Evolutionary conservation across 176 grass and related monocot genomes (phyloP).

Genomic region (Chrysopogon serrulatus): DNA sequence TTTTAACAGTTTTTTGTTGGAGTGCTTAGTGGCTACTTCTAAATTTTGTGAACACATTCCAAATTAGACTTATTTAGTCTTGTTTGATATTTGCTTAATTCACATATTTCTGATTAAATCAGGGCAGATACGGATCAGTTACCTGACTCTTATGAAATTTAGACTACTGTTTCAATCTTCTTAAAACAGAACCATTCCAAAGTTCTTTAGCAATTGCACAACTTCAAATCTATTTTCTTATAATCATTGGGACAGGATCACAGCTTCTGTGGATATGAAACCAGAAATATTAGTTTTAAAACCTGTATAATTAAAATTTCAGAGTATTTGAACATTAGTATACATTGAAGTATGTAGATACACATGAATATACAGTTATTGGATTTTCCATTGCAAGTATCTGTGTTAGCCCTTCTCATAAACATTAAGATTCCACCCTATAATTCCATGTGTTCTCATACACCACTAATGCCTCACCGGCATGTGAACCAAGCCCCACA

Average conservation of each 20-base stretch:
- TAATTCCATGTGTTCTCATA: not conserved
- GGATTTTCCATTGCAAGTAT: not conserved
- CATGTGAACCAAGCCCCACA: not conserved
- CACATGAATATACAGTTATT: not conserved
- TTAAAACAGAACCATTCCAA: not conserved
- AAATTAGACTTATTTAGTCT: not conserved
- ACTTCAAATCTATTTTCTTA: not conserved
- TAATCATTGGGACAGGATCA: not conserved
- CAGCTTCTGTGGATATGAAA: not conserved
- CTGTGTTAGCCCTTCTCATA: not conserved
- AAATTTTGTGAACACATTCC: not conserved
- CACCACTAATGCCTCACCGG: not conserved
- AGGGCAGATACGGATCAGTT: not conserved
- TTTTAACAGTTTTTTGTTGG: not conserved
- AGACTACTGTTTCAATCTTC: not conserved
- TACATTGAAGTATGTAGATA: not conserved
- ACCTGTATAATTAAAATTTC: not conserved
- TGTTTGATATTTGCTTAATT: constrained; percentile 1
- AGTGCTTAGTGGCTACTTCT: not conserved
- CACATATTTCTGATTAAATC: not conserved
- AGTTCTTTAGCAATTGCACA: not conserved
- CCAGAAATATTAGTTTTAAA: not conserved
- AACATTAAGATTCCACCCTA: not conserved
- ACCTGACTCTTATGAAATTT: not conserved
- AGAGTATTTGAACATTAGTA: not conserved